phyloP scores from a whole-genome alignment of 73 alveolate species.

The Uronychia binucleata region DNA sequence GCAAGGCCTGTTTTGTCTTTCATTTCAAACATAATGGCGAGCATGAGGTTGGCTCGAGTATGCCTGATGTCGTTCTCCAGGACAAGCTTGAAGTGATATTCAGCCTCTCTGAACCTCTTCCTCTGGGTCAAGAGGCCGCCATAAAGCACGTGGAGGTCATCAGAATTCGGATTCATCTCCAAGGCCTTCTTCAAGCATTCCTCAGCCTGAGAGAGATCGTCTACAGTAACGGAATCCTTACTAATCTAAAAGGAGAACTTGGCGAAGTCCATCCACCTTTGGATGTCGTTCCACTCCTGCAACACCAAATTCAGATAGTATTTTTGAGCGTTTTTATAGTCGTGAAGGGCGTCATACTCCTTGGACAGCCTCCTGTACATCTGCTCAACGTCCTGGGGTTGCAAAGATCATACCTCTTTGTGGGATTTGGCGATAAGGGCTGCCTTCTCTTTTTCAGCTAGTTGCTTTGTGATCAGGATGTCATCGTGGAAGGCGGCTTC shows the following conservation, averaged over 20 bases:
- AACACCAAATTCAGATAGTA: constrained; percentile 11
- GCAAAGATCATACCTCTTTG: too few relatives aligned
- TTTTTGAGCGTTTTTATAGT: constrained; percentile 38
- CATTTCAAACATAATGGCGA: constrained; percentile 41
- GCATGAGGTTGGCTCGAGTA: constrained; percentile 31
- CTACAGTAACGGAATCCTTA: background rate
- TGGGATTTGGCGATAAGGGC: background rate
- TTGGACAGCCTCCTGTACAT: constrained; percentile 35
- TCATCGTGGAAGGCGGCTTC: constrained; percentile 32
- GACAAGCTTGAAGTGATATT: background rate
- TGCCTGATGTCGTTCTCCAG: constrained; percentile 36
- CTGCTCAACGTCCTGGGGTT: background rate
- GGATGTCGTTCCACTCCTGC: background rate
- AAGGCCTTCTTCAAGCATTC: constrained; percentile 6
- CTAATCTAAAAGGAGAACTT: constrained; percentile 1
- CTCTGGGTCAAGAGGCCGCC: constrained; percentile 27
- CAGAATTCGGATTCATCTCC: background rate
- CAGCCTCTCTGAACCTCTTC: constrained; percentile 22
- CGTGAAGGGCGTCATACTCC: constrained; percentile 46
- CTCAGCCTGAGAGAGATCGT: constrained; percentile 6
- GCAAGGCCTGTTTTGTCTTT: constrained; percentile 49
- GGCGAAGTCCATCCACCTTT: constrained; percentile 11
- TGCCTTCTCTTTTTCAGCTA: constrained; percentile 19
- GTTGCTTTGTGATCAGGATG: constrained; percentile 8
- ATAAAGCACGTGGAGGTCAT: background rate